Evolutionary conservation across 1,139 yeast species (phyloP).

Genomic region (Yamadazyma friedrichii): DNA sequence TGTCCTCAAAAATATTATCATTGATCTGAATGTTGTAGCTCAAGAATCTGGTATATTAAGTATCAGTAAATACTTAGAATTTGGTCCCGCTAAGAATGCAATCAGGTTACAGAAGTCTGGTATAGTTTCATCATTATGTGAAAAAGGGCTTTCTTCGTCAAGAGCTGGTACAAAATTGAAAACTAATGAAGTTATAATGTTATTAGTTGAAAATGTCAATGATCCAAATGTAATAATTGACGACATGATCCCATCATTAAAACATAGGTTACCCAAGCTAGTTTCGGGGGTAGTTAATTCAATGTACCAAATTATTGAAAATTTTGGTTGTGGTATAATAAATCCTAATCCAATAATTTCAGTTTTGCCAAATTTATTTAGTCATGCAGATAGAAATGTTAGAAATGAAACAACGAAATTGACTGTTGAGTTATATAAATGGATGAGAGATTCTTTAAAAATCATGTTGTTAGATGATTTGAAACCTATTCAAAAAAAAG

Average conservation of each 20-base stretch:
- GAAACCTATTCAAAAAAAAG: constrained; percentile 92
- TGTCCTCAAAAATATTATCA: constrained; percentile 43
- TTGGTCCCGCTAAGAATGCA: constrained; percentile 38
- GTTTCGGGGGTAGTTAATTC: constrained; percentile 68
- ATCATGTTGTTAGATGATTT: constrained; percentile 63
- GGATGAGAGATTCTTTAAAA: constrained; percentile 71
- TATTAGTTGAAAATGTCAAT: constrained; percentile 54
- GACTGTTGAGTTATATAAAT: constrained; percentile 68
- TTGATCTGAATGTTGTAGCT: constrained; percentile 87
- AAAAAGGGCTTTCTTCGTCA: constrained; percentile 75
- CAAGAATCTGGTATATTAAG: constrained; percentile 77
- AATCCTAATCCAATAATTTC: constrained; percentile 62
- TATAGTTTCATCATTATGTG: constrained; percentile 62
- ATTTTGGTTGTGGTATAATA: constrained; percentile 72
- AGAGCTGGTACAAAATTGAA: constrained; percentile 74
- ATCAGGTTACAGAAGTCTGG: constrained; percentile 35
- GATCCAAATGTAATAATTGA: constrained; percentile 72
- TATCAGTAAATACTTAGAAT: constrained; percentile 55
- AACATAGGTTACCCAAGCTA: constrained; percentile 72
- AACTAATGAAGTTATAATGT: constrained; percentile 59
- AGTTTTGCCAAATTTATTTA: constrained; percentile 65
- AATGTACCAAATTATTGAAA: constrained; percentile 52
- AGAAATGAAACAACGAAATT: constrained; percentile 75
- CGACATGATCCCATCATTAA: constrained; percentile 59
- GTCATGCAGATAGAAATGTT: constrained; percentile 85